Conservation (phyloP, 1,284 basidiomycete genomes). For the Kwoniella shivajii region DNA sequence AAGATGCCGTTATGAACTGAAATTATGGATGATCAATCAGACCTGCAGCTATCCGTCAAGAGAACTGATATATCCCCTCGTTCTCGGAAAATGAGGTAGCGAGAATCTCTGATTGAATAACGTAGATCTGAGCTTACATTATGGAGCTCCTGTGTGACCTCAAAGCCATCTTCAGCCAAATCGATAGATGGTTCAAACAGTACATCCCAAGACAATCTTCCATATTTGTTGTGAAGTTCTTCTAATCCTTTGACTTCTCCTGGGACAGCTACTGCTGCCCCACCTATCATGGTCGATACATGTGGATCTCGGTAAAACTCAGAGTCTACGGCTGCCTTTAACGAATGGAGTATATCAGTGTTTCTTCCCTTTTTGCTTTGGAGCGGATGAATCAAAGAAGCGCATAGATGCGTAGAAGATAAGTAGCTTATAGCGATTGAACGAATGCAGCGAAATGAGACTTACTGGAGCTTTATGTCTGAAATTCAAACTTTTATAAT, state of each 20-base stretch:
- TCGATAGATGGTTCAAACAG: conserved; percentile 28
- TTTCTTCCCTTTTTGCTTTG: too few relatives aligned
- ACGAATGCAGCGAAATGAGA: background rate
- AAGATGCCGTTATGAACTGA: conserved; percentile 13
- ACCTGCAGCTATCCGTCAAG: background rate
- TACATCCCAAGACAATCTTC: conserved; percentile 28
- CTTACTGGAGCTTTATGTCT: conserved; percentile 37
- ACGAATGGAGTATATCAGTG: background rate
- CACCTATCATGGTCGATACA: conserved; percentile 24
- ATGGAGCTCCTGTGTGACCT: conserved; percentile 51
- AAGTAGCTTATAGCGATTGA: too few relatives aligned
- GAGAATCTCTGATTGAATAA: background rate
- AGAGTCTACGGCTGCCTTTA: conserved; percentile 20
- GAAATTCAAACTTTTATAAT: conserved; percentile 34
- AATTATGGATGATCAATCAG: background rate
- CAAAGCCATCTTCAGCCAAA: conserved; percentile 63
- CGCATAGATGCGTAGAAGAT: too few relatives aligned
- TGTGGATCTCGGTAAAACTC: conserved; percentile 24
- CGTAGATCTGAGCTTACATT: conserved; percentile 19
- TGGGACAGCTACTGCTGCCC: conserved; percentile 40
- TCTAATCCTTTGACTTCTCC: conserved; percentile 37
- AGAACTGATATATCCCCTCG: background rate
- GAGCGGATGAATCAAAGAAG: too few relatives aligned
- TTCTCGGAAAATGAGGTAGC: background rate
- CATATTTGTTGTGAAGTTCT: conserved; percentile 34